Conservation (phyloP, 495 filamentous ascomycete genomes). For the Melanomma pulvis-pyrius region DNA sequence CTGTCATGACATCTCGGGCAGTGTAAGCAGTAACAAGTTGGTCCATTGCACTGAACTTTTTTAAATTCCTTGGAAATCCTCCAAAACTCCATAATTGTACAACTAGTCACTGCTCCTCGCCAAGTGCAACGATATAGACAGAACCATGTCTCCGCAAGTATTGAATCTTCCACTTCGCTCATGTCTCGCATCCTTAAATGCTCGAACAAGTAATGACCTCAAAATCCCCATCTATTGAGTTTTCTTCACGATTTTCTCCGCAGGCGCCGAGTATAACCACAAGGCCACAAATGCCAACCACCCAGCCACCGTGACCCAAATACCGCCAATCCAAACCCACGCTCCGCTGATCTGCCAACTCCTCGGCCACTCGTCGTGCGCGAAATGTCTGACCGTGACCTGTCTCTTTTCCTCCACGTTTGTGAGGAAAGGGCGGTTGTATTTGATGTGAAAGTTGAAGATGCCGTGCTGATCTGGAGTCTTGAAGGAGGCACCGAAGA, state of each 20-base stretch:
- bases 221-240: conserved; percentile 57
- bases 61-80: background rate
- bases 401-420: conserved; percentile 92
- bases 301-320: conserved; percentile 78
- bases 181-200: no score
- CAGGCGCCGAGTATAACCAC: conserved; percentile 86
- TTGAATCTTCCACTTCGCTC: background rate
- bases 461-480: conserved; percentile 96
- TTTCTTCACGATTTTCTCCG: conserved; percentile 63
- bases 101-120: background rate
- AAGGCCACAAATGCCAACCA: conserved; percentile 83
- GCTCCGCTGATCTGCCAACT: conserved; percentile 87
- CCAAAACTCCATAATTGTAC: background rate
- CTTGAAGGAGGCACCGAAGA: conserved; percentile 75
- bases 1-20: no score
- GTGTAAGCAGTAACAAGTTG: no score
- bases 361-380: conserved; percentile 93
- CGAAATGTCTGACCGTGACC: conserved; percentile 92
- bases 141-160: background rate
- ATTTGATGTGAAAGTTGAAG: conserved; percentile 95
- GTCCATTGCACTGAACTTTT: background rate
- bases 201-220: background rate
- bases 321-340: conserved; percentile 94
- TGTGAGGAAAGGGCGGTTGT: conserved; percentile 89
- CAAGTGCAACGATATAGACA: background rate